Conservation (phyloP, 108 stramenopile species). For the Fragilariopsis cylindrus region DNA sequence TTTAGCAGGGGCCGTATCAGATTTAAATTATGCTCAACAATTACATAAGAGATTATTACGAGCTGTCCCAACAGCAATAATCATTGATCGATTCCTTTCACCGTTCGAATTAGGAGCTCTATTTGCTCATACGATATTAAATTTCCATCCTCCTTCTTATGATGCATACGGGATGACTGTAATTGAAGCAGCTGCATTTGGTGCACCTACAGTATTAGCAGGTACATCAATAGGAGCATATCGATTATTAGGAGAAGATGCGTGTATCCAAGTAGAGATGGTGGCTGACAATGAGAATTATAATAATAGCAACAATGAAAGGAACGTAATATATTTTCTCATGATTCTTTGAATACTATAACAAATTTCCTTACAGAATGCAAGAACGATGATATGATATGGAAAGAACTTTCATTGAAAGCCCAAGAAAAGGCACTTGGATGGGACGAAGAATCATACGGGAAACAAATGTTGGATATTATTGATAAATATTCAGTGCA, state of each 20-base stretch:
- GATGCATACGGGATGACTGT: conserved; percentile 71
- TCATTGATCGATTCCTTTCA: conserved; percentile 40
- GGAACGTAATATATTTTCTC: background rate
- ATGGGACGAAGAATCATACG: conserved; percentile 12
- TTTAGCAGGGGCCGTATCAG: conserved; percentile 51
- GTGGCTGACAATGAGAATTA: too few species aligned
- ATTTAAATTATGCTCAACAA: conserved; percentile 38
- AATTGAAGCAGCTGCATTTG: conserved; percentile 58
- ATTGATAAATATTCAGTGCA: background rate
- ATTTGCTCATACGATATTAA: conserved; percentile 37
- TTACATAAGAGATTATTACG: conserved; percentile 23
- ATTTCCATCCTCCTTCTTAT: conserved; percentile 60
- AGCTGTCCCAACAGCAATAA: conserved; percentile 9
- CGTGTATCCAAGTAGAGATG: conserved; percentile 1
- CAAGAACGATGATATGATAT: background rate
- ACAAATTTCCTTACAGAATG: background rate
- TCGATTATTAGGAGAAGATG: conserved; percentile 8
- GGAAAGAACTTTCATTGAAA: background rate
- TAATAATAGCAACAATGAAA: background rate
- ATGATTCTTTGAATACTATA: background rate
- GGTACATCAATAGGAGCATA: conserved; percentile 6
- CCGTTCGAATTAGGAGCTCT: conserved; percentile 45
- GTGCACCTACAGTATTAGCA: conserved; percentile 43
- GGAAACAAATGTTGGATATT: conserved; percentile 14
- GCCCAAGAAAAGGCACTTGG: conserved; percentile 15